Evolutionary conservation across 768 basidiomycete species (phyloP), one percentile per base, ranked within the genome.

Genomic region (Agrocybe pediades): DNA sequence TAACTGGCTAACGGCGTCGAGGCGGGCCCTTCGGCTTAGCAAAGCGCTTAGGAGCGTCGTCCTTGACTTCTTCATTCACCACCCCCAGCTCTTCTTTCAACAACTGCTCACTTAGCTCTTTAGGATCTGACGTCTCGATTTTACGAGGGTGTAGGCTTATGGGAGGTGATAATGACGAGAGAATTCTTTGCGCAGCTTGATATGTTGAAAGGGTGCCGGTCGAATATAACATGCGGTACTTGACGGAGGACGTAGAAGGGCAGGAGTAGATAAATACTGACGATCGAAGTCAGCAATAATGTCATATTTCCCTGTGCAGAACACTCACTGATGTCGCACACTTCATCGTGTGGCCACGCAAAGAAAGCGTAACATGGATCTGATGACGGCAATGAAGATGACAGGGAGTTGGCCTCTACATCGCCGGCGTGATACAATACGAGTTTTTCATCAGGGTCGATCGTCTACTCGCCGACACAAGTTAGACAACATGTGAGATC

Each of bases 201-300:
- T 82, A 87, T 6, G 87, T 77, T 17, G 80, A 68, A 9, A 76
- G 61, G 9, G 82, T 82, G 8, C 84, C 86, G 2, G 88, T 86
- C 0, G 93, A 92, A 71, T 95, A 96, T 29, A 97, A 66, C 91
- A 98, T 95, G 41, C 94, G 82, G 56, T 86, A 77, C 63, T 92
- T 92, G 71, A 97, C 79, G 1, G 90, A 89, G 6, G 90, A 92
- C 13, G 70, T 63, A 2, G 86, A 80, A 0, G 95, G 95, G 67
- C 95, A 98, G 17, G 89, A 90, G 70, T 98, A 98, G 52, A 97
- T 90, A 70, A 94, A 95, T 46, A 90, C 89, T 93, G 8, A 46
- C 19, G 25, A 30, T 24, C 26, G 47, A 25, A 43, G 23, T 46
- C 42, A 33, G 41, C 8, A 17, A 4, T 45, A 23, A 23, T 25